Percentiles rank a stretch among this genome's conserved stretches.
Evolutionary conservation across 768 basidiomycete species (phyloP).

Genomic region (Suillus tomentosus): DNA sequence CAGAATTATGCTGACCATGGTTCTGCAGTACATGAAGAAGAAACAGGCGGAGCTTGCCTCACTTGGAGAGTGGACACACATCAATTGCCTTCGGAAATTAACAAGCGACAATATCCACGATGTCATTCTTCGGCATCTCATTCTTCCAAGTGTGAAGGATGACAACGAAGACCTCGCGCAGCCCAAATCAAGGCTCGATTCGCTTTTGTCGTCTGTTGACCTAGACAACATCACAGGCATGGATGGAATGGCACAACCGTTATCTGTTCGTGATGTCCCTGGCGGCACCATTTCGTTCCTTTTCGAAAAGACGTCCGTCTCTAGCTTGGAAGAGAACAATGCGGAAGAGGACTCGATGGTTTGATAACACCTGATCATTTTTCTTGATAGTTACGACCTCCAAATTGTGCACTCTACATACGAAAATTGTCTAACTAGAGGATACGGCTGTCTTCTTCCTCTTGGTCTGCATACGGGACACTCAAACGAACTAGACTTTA

Average conservation of each 20-base stretch:
- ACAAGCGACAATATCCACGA: slow-evolving; percentile 60
- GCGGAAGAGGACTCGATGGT: neutral
- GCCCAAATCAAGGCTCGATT: slow-evolving; percentile 31
- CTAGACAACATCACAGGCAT: slow-evolving; percentile 45
- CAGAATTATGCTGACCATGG: slow-evolving; percentile 9
- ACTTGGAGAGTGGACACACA: slow-evolving; percentile 82
- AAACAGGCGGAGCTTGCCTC: slow-evolving; percentile 70
- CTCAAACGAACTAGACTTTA: too few relatives aligned
- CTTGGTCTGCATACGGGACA: neutral
- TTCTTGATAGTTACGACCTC: slow-evolving; percentile 1
- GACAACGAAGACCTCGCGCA: slow-evolving; percentile 17
- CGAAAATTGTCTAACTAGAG: neutral
- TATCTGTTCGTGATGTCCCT: slow-evolving; percentile 48
- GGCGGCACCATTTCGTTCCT: slow-evolving; percentile 77
- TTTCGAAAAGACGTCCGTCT: slow-evolving; percentile 60
- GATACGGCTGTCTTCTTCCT: neutral
- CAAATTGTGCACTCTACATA: neutral
- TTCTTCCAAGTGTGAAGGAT: slow-evolving; percentile 22
- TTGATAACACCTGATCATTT: neutral
- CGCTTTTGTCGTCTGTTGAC: slow-evolving; percentile 47
- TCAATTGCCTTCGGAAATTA: slow-evolving; percentile 62
- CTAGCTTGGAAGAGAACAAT: slow-evolving; percentile 19
- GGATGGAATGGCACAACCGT: slow-evolving; percentile 34
- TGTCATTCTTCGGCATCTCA: slow-evolving; percentile 57
- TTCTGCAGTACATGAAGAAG: slow-evolving; percentile 59